Percentiles rank a stretch among this genome's conserved stretches.
Evolutionary conservation across 2,329 filamentous ascomycete species (phyloP).

Genomic region (Aspergillus sp.): DNA sequence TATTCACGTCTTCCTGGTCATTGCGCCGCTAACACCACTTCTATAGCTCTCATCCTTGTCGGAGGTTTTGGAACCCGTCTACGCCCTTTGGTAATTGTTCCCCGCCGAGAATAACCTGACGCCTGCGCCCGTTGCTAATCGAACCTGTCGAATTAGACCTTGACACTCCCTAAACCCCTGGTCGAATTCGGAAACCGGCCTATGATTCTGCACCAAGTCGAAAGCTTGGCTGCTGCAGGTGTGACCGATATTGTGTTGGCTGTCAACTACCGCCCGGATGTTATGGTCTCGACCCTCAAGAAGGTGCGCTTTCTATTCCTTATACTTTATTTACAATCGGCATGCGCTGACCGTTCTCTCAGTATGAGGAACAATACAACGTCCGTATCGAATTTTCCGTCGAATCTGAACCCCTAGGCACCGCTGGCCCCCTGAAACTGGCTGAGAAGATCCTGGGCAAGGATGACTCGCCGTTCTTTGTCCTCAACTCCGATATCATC

Average conservation of each 20-base stretch:
- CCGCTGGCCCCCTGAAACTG: constrained; percentile 89
- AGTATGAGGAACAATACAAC: constrained; percentile 88
- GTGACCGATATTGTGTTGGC: constrained; percentile 97
- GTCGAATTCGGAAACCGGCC: constrained; percentile 98
- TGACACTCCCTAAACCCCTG: constrained; percentile 93
- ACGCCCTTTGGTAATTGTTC: constrained; percentile 72
- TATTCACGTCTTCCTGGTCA: constrained; percentile 6
- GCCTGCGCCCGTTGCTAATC: constrained; percentile 1
- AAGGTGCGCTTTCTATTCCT: constrained; percentile 54
- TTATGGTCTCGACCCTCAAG: constrained; percentile 90
- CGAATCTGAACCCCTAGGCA: constrained; percentile 91
- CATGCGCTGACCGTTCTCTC: not conserved
- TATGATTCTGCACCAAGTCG: constrained; percentile 98
- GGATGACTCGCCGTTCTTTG: constrained; percentile 92
- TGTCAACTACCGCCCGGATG: constrained; percentile 96
- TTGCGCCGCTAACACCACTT: constrained; percentile 10
- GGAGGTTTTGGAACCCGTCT: constrained; percentile 98
- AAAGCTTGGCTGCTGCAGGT: constrained; percentile 84
- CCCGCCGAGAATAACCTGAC: constrained; percentile 10
- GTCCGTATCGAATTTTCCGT: constrained; percentile 97
- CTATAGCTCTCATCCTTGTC: constrained; percentile 89
- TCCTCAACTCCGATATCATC: constrained; percentile 96
- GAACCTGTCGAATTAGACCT: constrained; percentile 54
- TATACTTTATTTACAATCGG: not conserved
- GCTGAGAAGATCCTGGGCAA: constrained; percentile 88